Base-by-base conservation (phyloP, 768 basidiomycete genomes). In the Trametes gibbosa region DNA sequence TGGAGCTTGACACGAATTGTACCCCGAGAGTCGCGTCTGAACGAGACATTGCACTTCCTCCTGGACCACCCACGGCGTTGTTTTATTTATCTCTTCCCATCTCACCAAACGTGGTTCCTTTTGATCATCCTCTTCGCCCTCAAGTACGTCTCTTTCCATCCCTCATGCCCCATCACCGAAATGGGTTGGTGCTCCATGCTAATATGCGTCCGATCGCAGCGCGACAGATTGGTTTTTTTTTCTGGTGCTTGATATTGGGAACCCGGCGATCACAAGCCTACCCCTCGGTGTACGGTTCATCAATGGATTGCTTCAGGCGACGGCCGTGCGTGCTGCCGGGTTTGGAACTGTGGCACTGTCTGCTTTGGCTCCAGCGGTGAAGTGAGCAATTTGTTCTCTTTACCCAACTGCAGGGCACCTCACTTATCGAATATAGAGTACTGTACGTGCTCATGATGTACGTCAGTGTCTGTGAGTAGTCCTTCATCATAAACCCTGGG, bases 381-480 rank as follows among this genome's bases (percentile, higher is more conserved):
- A 96, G 90, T 90, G 68, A 55, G 87, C 62, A 5, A 2, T 5
- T 35, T n/a, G 17, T 10, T 29, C 4, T 37, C 17, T 13, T 1
- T 17, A 5, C 29, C 14, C 2, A 25, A 14, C 14, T 41, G 21
- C 14, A 9, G 23, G 10, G 9, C 46, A 2, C 24, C 32, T 29
- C 14, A 32, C 29, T 46, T 10, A 50, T 34, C 39, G n/a, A 16
- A 2, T n/a, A 14, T 65, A 92, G 90, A 69, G 90, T 95, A 0
- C 72, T 95, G 41, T 95, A 89, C 69, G 85, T 92, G 2, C 79
- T 95, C 66, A 96, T 95, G 95, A 98, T 96, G 95, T 93, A 90
- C 67, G 84, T 92, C 65, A 86, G 85, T 66, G 81, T 89, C 61
- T 89, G 90, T 91, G 66, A 74, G 86, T 81, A 51, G 32, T 62